Percentiles rank a stretch among this genome's conserved stretches.
Conservation (phyloP, 305 asterid species). For the Solanum hybrid region DNA sequence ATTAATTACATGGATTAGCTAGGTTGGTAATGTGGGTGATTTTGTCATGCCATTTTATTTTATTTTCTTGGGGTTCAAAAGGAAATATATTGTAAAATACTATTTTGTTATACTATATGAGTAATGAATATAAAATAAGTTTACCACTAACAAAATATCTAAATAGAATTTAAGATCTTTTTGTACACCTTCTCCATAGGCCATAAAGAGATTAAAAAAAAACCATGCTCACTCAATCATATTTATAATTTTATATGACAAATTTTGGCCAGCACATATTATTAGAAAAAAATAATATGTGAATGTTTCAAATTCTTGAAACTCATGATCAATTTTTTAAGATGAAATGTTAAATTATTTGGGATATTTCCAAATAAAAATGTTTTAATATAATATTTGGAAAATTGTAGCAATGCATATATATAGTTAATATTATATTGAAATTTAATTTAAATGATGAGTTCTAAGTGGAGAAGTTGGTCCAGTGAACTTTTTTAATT, state of each 20-base stretch:
- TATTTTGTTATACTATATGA: not conserved
- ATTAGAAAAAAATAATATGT: not conserved
- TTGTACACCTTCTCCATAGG: not conserved
- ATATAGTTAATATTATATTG: not conserved
- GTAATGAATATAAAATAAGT: not conserved
- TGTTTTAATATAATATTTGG: not conserved
- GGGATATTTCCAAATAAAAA: not conserved
- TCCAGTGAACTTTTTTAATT: not conserved
- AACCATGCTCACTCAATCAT: not conserved
- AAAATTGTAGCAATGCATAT: not conserved
- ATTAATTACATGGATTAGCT: too few species aligned
- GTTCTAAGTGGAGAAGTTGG: not conserved
- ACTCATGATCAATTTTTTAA: not conserved
- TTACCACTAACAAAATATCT: not conserved
- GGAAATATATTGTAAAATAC: not conserved
- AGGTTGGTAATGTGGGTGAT: not conserved
- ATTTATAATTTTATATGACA: not conserved
- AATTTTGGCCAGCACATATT: not conserved
- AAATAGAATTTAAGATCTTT: not conserved
- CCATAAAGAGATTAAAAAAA: not conserved
- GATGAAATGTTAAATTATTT: not conserved
- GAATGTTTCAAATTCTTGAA: not conserved
- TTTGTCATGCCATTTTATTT: not conserved
- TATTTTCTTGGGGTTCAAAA: not conserved
- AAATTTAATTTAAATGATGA: not conserved